Evolutionary conservation across 768 basidiomycete species (phyloP), one percentile per base, ranked within the genome.

Genomic region (Sistotremastrum niveocremeum): DNA sequence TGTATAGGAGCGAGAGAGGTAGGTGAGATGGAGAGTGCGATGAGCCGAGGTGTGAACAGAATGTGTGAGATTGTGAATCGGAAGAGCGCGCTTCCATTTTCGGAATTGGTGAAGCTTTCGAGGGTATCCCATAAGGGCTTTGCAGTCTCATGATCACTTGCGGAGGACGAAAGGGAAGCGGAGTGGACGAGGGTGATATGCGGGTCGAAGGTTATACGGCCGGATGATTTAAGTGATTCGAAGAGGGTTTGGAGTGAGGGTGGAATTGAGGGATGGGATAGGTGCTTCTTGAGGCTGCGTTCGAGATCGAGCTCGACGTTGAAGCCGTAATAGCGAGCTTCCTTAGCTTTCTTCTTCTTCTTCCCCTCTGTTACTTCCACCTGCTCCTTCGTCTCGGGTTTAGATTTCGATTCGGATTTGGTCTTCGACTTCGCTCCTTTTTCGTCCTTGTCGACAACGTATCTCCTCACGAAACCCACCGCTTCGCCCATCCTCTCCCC

Each of bases 101-200:
- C 20, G 20, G 20, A 20, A 20, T 20, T 20, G 20, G 20, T 20
- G 20, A 20, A 20, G 20, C 20, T 20, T 20, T 20, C 20, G 20
- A 20, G 20, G 20, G 20, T 20, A 20, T 20, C 20, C 20, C 20
- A 20, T 20, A 20, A 20, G 20, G 20, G 20, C 20, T 20, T 20
- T 20, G 20, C 20, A 20, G 20, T 20, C 20, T 20, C 20, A 2
- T 20, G 20, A 20, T 20, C 20, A 20, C 20, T 20, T 20, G 20
- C 20, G 1, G 20, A 20, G 2, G 20, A 20, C 1, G 20, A 20
- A 20, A 20, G 20, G 20, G 20, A 20, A 20, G 20, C 79, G 51
- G 60, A 59, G 61, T 99, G 95, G 32, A 82, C 81, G 49, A 98
- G 65, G 2, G 94, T 98, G 46, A 95, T 70, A 62, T 98, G 95